Evolutionary conservation across 2,329 filamentous ascomycete genomes (phyloP).

Genomic region (Colletotrichum sp.): DNA sequence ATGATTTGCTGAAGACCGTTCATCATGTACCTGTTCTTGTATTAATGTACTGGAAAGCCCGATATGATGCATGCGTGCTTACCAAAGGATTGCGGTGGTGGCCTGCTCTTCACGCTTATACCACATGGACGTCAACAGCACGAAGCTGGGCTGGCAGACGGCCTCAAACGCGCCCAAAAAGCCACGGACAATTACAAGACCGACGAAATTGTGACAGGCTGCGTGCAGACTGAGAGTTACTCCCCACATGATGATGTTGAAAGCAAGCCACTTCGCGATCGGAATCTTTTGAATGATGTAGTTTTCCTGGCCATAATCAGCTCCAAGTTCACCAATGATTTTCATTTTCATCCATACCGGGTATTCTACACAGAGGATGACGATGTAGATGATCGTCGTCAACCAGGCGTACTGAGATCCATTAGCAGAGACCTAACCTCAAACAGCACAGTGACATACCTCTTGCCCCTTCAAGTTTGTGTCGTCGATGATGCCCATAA

Average conservation of each 20-base stretch:
- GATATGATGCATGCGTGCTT: accelerated
- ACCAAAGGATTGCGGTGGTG: constrained; percentile 25
- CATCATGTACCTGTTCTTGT: constrained; percentile 34
- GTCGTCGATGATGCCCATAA: constrained; percentile 29
- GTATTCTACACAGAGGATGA: constrained; percentile 45
- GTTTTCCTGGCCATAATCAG: neutral
- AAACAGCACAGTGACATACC: neutral
- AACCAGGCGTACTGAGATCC: constrained; percentile 34
- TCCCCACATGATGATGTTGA: constrained; percentile 49
- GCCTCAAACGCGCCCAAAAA: constrained; percentile 51
- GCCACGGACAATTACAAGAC: constrained; percentile 44
- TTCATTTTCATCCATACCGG: constrained; percentile 32
- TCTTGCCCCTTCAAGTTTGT: constrained; percentile 37
- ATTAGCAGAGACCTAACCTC: neutral
- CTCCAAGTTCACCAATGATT: neutral
- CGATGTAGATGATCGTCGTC: constrained; percentile 46
- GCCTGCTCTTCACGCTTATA: constrained; percentile 43
- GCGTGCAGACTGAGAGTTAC: constrained; percentile 37
- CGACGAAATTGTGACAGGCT: constrained; percentile 41
- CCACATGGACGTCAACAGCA: constrained; percentile 39
- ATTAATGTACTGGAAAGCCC: neutral
- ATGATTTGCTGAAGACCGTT: constrained; percentile 40
- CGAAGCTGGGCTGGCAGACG: constrained; percentile 48
- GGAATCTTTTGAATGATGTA: constrained; percentile 41
- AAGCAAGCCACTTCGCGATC: constrained; percentile 39